These are phyloP conservation scores for Corallochytrium limacisporum DNA, from an alignment of 78 protist genomes.

Conservation along the genomic window DNA sequence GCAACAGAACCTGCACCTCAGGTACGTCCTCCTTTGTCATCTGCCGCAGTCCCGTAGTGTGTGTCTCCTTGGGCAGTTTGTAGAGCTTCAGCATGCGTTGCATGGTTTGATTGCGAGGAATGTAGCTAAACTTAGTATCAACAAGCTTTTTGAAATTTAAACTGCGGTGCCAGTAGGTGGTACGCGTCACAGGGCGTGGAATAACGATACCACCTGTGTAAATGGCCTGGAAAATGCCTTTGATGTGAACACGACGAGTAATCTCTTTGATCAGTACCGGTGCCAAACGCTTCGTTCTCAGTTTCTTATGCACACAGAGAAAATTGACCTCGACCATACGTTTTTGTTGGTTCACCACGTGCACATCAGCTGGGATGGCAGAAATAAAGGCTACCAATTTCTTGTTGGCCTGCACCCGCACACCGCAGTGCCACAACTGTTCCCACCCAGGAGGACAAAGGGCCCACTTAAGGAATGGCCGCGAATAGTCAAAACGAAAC, in stretches of 20 bases:
- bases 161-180: conserved; percentile 81
- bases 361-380: conserved; percentile 76
- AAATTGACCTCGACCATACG: conserved; percentile 89
- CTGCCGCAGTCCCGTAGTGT: conserved; percentile 38
- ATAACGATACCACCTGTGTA: conserved; percentile 87
- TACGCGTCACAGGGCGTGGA: conserved; percentile 72
- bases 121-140: conserved; percentile 54
- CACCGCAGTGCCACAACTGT: conserved; percentile 78
- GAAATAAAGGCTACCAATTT: conserved; percentile 86
- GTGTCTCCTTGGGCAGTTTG: conserved; percentile 35
- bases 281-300: conserved; percentile 82
- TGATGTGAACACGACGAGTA: conserved; percentile 83
- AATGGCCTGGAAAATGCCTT: conserved; percentile 79
- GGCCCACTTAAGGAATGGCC: conserved; percentile 72
- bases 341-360: conserved; percentile 17
- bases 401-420: conserved; percentile 40
- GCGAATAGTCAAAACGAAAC: conserved; percentile 95
- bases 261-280: conserved; percentile 94
- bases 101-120: conserved; percentile 52
- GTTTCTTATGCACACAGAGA: conserved; percentile 90
- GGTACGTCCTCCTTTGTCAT: conserved; percentile 45
- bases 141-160: conserved; percentile 84
- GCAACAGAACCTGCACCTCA: conserved; percentile 26
- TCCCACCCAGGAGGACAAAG: conserved; percentile 77
- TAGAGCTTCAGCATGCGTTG: conserved; percentile 35